Conservation (phyloP, 495 filamentous ascomycete species). For the Trichoderma asperelloides region DNA sequence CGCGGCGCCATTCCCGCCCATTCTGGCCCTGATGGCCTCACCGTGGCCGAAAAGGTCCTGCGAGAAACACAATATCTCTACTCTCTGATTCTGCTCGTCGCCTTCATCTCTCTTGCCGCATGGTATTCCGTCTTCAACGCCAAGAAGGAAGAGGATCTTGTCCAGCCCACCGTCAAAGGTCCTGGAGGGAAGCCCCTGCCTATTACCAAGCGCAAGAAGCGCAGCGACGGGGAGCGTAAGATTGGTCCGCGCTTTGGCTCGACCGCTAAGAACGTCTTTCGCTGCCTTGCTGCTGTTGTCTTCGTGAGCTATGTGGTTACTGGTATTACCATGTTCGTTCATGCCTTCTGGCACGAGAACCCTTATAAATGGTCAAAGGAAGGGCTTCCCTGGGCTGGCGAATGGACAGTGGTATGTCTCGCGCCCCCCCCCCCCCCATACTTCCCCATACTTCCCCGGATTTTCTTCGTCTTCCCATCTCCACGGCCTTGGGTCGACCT, state of each 20-base stretch:
- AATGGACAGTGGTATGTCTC: conserved; percentile 9
- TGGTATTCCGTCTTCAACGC: conserved; percentile 36
- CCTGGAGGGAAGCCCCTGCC: conserved; percentile 80
- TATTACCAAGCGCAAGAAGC: conserved; percentile 38
- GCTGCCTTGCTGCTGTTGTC: conserved; percentile 58
- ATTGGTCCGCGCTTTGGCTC: conserved; percentile 32
- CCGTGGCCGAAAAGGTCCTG: conserved; percentile 15
- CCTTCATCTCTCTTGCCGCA: conserved; percentile 33
- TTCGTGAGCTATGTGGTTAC: conserved; percentile 68
- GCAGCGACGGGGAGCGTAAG: conserved; percentile 31
- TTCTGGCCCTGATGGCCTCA: not conserved
- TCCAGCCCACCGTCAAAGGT: conserved; percentile 37
- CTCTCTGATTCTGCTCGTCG: conserved; percentile 31
- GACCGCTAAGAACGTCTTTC: conserved; percentile 57
- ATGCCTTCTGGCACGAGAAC: conserved; percentile 47
- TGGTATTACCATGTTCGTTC: conserved; percentile 62
- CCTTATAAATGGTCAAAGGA: conserved; percentile 25
- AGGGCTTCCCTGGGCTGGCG: conserved; percentile 9
- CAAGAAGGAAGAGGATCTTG: conserved; percentile 32
- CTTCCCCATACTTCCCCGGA: not conserved
- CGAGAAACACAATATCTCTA: conserved; percentile 33
- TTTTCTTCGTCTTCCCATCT: not conserved
- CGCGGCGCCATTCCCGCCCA: not conserved
- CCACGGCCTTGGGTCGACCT: not conserved
- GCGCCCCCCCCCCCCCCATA: too few relatives aligned